Evolutionary conservation across 2,329 filamentous ascomycete genomes (phyloP), one percentile per base, ranked within the genome.

Genomic region (Arthrobotrys pseudoclavata): DNA sequence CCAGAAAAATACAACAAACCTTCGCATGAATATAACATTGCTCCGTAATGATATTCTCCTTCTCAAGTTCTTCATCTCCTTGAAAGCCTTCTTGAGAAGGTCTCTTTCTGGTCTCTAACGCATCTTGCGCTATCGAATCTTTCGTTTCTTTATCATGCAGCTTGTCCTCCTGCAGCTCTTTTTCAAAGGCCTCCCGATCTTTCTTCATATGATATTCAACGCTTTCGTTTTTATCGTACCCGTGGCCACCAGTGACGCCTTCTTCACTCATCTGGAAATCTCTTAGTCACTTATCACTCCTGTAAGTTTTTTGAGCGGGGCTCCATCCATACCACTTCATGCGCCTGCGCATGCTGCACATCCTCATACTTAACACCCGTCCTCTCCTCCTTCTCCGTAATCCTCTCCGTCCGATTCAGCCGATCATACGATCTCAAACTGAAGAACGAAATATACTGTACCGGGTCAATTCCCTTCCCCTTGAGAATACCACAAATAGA

Each of bases 11-110:
- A 4, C 10, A 85, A 52, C 70, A 18, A 40, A 97, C 87, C 85
- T 98, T 99, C 29, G 90, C 92, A 83, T 99, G 96, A 57, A 98
- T 91, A 83, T 99, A 99, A 1, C 98, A 88, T 84, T 99, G 95
- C 83, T 99, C 96, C 83, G 97, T 95, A 75, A 98, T 91, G 86
- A 96, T 96, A 82, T 96, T 93, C 67, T 91, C 88, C 71, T 94
- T 91, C 83, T 98, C 96, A 0, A 89, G 88, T 80, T 95, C 88
- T 0, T 89, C 85, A 2, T 91, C 85, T 15, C 92, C 91, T 15
- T 94, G 91, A 92, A 93, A 97, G 0, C 85, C 82, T 83, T 96
- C 92, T 9, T 92, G 90, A 2, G 86, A 87, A 81, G 89, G 84
- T 87, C 87, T 85, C 83, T 88, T 83, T 83, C 90, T 85, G 80